Base-by-base conservation (phyloP, 192 early-diverging fungal species). In the Allomyces macrogynus region DNA sequence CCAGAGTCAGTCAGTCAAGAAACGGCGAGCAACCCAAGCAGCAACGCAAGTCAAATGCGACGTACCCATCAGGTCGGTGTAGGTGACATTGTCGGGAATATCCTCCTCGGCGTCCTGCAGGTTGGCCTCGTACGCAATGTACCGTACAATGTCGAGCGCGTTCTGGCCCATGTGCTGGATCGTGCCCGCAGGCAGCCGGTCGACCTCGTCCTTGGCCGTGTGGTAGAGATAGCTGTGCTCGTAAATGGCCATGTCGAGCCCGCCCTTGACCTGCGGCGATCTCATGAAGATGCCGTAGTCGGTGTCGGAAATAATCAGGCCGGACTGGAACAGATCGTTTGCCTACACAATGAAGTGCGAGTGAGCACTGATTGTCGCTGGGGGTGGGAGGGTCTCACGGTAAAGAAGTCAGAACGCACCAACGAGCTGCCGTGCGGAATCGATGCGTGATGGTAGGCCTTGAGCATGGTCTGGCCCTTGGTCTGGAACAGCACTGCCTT, bases 81-180 rank as follows among this genome's bases (percentile, higher is more conserved):
- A 27, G 26, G 26, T 27, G 26, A 27, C 26, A 4, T 27, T 27
- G 4, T 27, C 26, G 26, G 26, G 26, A 4, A 4, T 27, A 18
- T 54, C 44, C 12, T 65, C 61, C 49, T 81, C 74, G 64, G 85
- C 68, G 10, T 68, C 66, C 0, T 61, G 49, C 24, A 85, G 66
- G 16, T 81, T 72, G 5, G 76, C 71, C 26, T 82, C 73, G 26
- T 68, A 70, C 22, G 76, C 70, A 44, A 85, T 64, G 68, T 86
- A 76, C 5, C 72, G 64, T 0, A 74, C 62, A 22, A 89, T 69
- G 9, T 78, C 79, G 18, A 82, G 42, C 1, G 80, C 74, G 67
- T 89, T 89, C 42, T 87, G 81, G 0, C 87, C 87, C 54, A 87
- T 68, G 73, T 87, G 84, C 64, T 89, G 87, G 40, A 87, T 69